A percentile compares a stretch with the other conserved stretches of the same genome.
Evolutionary conservation across 1,284 basidiomycete genomes (phyloP).

Genomic region (Irpex sp.): DNA sequence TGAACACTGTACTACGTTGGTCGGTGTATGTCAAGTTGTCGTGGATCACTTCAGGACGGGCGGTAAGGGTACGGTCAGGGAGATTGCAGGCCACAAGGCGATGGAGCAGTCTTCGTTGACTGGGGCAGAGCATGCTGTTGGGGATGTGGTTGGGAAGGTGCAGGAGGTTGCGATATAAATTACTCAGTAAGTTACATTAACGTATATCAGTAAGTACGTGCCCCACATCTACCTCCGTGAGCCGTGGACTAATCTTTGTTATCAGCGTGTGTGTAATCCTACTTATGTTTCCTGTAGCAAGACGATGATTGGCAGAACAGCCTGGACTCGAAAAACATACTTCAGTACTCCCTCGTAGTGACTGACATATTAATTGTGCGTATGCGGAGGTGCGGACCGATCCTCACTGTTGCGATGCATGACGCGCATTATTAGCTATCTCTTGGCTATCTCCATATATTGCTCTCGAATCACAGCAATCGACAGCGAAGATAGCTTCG

Average conservation of each 20-base stretch:
- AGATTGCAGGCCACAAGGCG: constrained; percentile 20
- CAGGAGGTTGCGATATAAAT: constrained; percentile 5
- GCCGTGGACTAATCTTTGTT: neutral
- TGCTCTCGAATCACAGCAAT: too few species aligned
- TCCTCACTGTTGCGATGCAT: too few species aligned
- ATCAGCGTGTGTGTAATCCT: neutral
- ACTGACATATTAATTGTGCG: too few species aligned
- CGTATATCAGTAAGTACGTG: too few species aligned
- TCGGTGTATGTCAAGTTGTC: constrained; percentile 37
- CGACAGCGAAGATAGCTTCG: too few species aligned
- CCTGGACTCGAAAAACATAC: constrained; percentile 10
- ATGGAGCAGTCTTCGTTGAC: constrained; percentile 20
- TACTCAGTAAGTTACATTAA: neutral
- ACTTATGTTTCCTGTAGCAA: neutral
- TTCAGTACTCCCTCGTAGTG: too few species aligned
- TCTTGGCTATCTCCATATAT: too few species aligned
- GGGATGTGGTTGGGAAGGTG: constrained; percentile 30
- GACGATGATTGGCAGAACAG: neutral
- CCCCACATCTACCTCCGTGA: neutral
- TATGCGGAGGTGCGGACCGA: too few species aligned
- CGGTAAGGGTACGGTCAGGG: constrained; percentile 29
- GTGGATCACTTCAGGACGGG: constrained; percentile 44
- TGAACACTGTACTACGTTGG: constrained; percentile 25
- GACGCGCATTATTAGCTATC: too few species aligned
- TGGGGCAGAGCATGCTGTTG: constrained; percentile 34